These are phyloP conservation scores for Puccinia triticina DNA, from an alignment of 1,284 basidiomycete species.

Conservation along the genomic window DNA sequence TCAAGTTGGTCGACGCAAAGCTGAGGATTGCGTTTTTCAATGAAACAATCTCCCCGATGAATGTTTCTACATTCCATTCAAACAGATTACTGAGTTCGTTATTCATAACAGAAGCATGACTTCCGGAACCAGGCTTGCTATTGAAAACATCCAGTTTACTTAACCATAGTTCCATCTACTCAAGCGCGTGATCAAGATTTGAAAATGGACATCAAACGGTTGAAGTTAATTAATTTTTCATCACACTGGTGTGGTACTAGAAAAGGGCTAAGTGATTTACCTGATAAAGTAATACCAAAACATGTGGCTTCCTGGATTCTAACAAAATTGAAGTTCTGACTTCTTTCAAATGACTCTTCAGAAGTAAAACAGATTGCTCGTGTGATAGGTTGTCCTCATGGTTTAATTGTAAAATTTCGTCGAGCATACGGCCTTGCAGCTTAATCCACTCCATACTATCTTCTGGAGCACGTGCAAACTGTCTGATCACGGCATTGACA, in stretches of 20 bases:
- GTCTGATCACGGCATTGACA: background rate
- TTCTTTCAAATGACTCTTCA: background rate
- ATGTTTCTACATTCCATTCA: slow-evolving; percentile 14
- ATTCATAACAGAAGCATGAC: background rate
- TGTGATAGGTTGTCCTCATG: background rate
- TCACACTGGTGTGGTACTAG: background rate
- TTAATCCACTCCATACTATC: background rate
- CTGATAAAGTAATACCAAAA: background rate
- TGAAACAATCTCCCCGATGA: background rate
- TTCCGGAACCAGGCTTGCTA: background rate
- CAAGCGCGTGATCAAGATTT: background rate
- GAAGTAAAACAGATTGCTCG: background rate
- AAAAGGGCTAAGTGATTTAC: background rate
- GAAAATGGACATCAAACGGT: background rate
- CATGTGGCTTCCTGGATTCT: background rate
- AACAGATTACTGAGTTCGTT: background rate
- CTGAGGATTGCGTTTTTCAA: background rate
- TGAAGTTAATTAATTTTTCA: background rate
- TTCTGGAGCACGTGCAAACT: background rate
- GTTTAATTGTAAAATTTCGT: background rate
- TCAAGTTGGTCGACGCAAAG: background rate
- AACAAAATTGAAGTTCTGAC: background rate
- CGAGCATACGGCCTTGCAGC: background rate
- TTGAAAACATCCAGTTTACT: background rate
- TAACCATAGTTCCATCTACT: background rate